Base-by-base conservation (phyloP, 1,284 basidiomycete genomes). In the Chondrostereum purpureum region DNA sequence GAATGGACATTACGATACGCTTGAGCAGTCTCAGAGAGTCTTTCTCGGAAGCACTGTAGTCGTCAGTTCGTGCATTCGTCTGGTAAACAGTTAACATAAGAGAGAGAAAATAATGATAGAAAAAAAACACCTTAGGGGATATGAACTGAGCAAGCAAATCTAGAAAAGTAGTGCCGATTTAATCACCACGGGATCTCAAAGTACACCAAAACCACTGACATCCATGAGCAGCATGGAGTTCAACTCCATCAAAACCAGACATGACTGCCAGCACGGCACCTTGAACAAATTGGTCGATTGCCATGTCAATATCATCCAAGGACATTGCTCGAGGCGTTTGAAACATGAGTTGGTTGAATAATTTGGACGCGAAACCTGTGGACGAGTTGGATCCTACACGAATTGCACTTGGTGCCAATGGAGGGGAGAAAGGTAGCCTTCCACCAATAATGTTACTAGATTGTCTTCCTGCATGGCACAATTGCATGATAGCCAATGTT, bases 141-240 rank as follows among this genome's bases (percentile, higher is more conserved):
- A 97, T 69, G 59, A 94, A 95, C 52, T 91, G 83, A 0, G 91
- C 78, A 13, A 97, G 67, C 14, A 96, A 72, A 61, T 96, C 83
- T 92, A 58, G 21, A 24, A 5, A 49, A 42, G 18, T 24, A 36
- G 22, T 2, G 11, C 10, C 33, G 43, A n/a, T n/a, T n/a, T 17
- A 35, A 4, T 36, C 12, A 43, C 16, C 21, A 10, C 8, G 24
- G 11, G 20, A 23, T n/a, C 18, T n/a, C 20, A 8, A 17, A 14
- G n/a, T 18, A 37, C 5, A 8, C 8, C 20, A 24, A 31, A 19
- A 3, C 23, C 8, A 63, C 86, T 66, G 47, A 88, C 88, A 93
- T 19, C 92, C 92, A 66, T 96, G 93, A 1, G 88, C 86, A 22
- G 77, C 87, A 63, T 98, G 94, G 16, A 98, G 53, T 58, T 98